Base-by-base conservation (phyloP, 73 alveolate genomes). In the Paramecium bursaria region DNA sequence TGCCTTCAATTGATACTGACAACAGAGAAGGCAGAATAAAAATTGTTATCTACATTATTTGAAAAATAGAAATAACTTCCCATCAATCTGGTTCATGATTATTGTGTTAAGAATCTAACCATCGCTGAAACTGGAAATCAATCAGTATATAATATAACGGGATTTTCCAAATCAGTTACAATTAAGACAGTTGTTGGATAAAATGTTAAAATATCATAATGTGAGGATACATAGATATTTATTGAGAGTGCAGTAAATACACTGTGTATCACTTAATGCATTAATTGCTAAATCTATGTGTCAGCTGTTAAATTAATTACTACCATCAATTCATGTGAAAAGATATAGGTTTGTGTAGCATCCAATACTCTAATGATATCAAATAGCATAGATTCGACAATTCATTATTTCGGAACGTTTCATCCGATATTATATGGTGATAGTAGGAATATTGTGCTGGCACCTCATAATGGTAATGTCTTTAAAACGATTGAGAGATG, bases 341-440 rank as follows among this genome's bases (percentile, higher is more conserved):
- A 86, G 48, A 61, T 49, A 46, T 46, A 76, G 3, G 51, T 86
- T 17, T 73, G 87, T 75, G 87, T 86, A 14, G 87, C 87, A 14
- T 73, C 88, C 4, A 86, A 86, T 49, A 75, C 44, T 44, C 17
- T 80, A 11, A 86, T 67, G 50, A 75, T 86, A 17, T 39, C 86
- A 1, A 86, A 86, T 50, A 35, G 79, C 2, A 75, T 86, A 15
- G 91, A 86, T 50, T 48, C 80, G 6, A 52, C 61, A 25, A 57
- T 86, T 14, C 80, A 75, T 75, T 75, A 75, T 48, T 86, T 48
- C 75, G 87, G 89, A 4, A 53, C 82, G 14, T 86, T 46, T 25
- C 46, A 76, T 48, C 91, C 91, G 0, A 75, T 86, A 10, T 46
- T 86, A 6, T 86, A 75, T 86, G 91, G 91, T 17, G 91, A 86